A percentile compares a stretch with the other conserved stretches of the same genome.
phyloP scores from a whole-genome alignment of 1,139 yeast species.

The Geotrichum carabidarum region DNA sequence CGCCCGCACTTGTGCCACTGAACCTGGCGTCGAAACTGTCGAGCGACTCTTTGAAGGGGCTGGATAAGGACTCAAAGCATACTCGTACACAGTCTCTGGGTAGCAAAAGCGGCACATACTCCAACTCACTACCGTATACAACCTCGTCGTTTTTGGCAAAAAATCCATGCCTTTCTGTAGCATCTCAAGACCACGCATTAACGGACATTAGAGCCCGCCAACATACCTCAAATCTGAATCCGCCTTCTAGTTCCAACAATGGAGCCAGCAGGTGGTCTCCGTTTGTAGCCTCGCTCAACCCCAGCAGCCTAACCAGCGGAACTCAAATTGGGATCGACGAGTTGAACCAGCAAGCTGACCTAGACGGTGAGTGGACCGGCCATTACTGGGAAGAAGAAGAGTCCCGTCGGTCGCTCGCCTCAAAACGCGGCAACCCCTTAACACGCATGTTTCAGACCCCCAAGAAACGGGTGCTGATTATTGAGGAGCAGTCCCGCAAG shows the following conservation, averaged over 20 bases:
- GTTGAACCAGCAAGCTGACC: conserved; percentile 15
- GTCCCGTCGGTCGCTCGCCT: conserved; percentile 2
- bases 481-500: not conserved
- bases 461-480: not conserved
- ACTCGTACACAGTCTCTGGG: no score
- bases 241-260: not conserved
- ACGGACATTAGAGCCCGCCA: not conserved
- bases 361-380: conserved; percentile 16
- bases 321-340: conserved; percentile 3
- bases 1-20: no score
- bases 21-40: no score
- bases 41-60: no score
- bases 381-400: not conserved
- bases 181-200: not conserved
- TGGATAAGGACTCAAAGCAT: no score
- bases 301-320: not conserved
- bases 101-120: no score
- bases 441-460: not conserved
- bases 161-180: not conserved
- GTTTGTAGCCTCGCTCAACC: conserved; percentile 12
- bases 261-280: conserved; percentile 18
- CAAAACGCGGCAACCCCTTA: not conserved
- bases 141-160: not conserved
- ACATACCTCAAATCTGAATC: no score
- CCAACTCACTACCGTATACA: no score